A percentile compares a stretch with the other conserved stretches of the same genome.
These are phyloP conservation scores for Avena eriantha DNA, from an alignment of 176 grass and related monocot species.

Conservation along the genomic window DNA sequence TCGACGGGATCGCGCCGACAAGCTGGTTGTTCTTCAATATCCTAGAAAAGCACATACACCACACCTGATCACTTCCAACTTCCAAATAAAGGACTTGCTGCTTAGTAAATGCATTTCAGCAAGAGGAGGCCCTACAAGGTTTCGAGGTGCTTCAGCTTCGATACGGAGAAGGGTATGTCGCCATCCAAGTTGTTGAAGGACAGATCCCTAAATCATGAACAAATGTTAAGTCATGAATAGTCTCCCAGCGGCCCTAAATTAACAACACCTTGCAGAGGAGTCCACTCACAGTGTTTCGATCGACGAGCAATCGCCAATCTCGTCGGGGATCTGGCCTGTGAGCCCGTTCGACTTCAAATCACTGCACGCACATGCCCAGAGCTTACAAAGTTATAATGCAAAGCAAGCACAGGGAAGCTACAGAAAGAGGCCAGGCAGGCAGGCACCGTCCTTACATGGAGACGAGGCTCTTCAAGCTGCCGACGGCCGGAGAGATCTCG, in stretches of 20 bases:
- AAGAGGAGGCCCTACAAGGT: slow-evolving; percentile 58
- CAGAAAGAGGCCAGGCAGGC: not conserved
- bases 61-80: not conserved
- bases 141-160: slow-evolving; percentile 89
- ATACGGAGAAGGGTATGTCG: slow-evolving; percentile 93
- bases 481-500: slow-evolving; percentile 89
- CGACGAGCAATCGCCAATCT: slow-evolving; percentile 88
- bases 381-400: not conserved
- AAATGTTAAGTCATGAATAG: not conserved
- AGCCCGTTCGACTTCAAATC: slow-evolving; percentile 85
- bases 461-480: slow-evolving; percentile 70
- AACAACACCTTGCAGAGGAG: not conserved
- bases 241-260: not conserved
- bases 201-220: slow-evolving; percentile 62
- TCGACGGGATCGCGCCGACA: slow-evolving; percentile 81
- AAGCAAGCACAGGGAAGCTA: slow-evolving; percentile 1
- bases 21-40: slow-evolving; percentile 96
- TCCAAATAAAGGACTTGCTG: not conserved
- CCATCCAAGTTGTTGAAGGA: slow-evolving; percentile 95
- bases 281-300: slow-evolving; percentile 70
- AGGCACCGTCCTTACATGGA: slow-evolving; percentile 60
- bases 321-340: slow-evolving; percentile 91
- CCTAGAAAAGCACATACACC: slow-evolving; percentile 44
- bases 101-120: not conserved
- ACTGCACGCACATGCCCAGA: slow-evolving; percentile 37